Conservation (phyloP, 345 rosid genomes). For the Brassica napus region Da-Ae NC_063442.1:14122001-14122500, state of each 20-base stretch:
- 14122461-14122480: constrained; percentile 73
- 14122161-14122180: not conserved
- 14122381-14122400: constrained; percentile 89
- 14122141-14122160: not conserved
- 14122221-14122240: constrained; percentile 59
- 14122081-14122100: not conserved
- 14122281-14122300: constrained; percentile 58
- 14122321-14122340: constrained; percentile 60
- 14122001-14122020: too few relatives aligned
- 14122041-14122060: not conserved
- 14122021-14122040: not conserved
- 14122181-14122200: not conserved
- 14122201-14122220: not conserved
- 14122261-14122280: constrained; percentile 62
- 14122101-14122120: not conserved
- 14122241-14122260: constrained; percentile 75
- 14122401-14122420: constrained; percentile 56
- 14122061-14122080: not conserved
- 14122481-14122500: not conserved
- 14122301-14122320: constrained; percentile 54
- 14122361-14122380: constrained; percentile 95
- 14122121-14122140: not conserved
- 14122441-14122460: constrained; percentile 55
- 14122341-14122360: constrained; percentile 75
- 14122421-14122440: constrained; percentile 58